A percentile compares a stretch with the other conserved stretches of the same genome.
phyloP scores from a whole-genome alignment of 2,329 filamentous ascomycete species.

The Ophiocordyceps camponoti-leonardi region DNA sequence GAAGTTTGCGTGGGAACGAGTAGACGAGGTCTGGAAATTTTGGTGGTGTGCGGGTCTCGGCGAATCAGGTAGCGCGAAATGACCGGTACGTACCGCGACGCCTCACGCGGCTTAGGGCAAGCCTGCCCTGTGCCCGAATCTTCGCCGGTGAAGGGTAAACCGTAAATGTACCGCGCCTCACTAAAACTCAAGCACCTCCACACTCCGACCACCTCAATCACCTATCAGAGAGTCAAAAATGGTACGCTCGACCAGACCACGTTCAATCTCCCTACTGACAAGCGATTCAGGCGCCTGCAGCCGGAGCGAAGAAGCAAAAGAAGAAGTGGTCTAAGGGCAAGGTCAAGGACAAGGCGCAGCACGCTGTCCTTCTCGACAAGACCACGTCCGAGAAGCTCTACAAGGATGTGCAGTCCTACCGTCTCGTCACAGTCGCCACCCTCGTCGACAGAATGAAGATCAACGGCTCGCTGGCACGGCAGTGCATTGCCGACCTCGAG shows the following conservation, averaged over 20 bases:
- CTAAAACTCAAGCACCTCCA: constrained; percentile 16
- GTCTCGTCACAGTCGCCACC: constrained; percentile 94
- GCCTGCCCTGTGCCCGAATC: constrained; percentile 20
- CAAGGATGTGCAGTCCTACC: constrained; percentile 99
- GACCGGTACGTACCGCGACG: constrained; percentile 11
- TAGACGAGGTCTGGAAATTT: constrained; percentile 17
- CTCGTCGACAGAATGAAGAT: constrained; percentile 99
- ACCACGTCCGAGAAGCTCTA: constrained; percentile 92
- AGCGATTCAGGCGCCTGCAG: constrained; percentile 21
- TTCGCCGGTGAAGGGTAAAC: constrained; percentile 11
- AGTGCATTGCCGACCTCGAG: constrained; percentile 83
- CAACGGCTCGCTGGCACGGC: constrained; percentile 91
- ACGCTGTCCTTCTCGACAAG: constrained; percentile 99
- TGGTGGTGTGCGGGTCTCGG: constrained; percentile 14
- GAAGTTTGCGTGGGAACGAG: not conserved
- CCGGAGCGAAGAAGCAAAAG: constrained; percentile 33
- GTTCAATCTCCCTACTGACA: not conserved
- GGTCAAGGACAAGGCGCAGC: constrained; percentile 99
- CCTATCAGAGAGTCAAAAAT: constrained; percentile 21
- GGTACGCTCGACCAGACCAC: constrained; percentile 14
- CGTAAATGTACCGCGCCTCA: constrained; percentile 11
- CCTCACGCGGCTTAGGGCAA: constrained; percentile 20
- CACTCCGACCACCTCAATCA: constrained; percentile 20
- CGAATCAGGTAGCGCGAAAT: constrained; percentile 18
- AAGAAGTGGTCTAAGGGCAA: constrained; percentile 35